Evolutionary conservation across 306 rosid species (phyloP).

Genomic region (Trichosanthes cucumerina): DNA sequence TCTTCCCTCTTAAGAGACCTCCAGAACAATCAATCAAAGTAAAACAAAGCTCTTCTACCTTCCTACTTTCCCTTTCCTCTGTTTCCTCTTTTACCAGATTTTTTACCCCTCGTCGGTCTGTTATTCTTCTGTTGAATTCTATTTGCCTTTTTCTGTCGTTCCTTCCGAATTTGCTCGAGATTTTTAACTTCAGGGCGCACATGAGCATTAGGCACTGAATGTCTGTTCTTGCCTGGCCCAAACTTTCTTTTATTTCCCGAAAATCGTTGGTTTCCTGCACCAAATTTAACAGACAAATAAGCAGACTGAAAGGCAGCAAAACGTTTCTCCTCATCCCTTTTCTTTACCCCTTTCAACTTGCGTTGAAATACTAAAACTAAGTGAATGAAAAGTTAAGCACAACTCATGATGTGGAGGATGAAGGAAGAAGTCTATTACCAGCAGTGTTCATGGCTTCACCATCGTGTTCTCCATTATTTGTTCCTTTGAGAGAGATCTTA

Average conservation of each 20-base stretch:
- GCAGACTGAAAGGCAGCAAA: background rate
- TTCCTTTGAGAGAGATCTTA: constrained; percentile 47
- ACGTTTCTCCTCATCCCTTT: background rate
- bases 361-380: background rate
- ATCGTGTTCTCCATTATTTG: constrained; percentile 35
- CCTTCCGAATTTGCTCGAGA: constrained; percentile 73
- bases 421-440: constrained; percentile 30
- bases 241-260: constrained; percentile 5
- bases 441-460: constrained; percentile 26
- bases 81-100: constrained; percentile 42
- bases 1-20: background rate
- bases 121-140: constrained; percentile 37
- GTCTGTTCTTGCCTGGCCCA: background rate
- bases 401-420: background rate
- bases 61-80: constrained; percentile 32
- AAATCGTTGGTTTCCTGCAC: background rate
- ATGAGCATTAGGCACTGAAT: constrained; percentile 1
- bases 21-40: background rate
- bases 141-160: constrained; percentile 62
- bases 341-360: background rate
- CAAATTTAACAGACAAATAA: background rate
- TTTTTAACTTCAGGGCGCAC: background rate
- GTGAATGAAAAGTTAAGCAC: background rate
- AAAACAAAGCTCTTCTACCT: background rate
- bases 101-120: constrained; percentile 48